Base-by-base conservation (phyloP, 139 green algal genomes). In the Spirogloea muscicola region DNA sequence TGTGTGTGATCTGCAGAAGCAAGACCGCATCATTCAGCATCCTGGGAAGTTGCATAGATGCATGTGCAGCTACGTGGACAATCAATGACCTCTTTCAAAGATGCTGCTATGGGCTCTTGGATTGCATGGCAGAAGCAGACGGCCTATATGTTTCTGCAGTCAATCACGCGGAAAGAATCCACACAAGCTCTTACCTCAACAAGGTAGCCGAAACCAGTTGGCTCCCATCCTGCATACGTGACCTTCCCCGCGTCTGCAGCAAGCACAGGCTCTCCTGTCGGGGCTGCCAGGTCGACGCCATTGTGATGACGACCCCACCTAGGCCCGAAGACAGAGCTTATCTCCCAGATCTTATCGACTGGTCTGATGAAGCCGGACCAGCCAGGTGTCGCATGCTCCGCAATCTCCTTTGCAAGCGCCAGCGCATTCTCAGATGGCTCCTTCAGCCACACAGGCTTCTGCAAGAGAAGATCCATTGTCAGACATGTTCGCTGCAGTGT, bases 301-400 rank as follows among this genome's bases (percentile, higher is more conserved):
- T n/a, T n/a, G n/a, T n/a, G n/a, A n/a, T n/a, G n/a, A n/a, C 59
- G 66, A 3, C 69, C 63, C 57, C 55, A 60, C 21, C 69, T 27
- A 13, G 38, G 57, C n/a, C 69, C 69, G 36, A 65, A 78, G 29
- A 13, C 29, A 3, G 44, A 68, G 57, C 44, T 68, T 6, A 79
- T 41, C 39, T 67, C 16, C 58, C 58, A 67, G 16, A 49, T 18
- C 16, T 48, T 48, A 18, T 67, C 58, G 31, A 67, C 58, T 4
- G 58, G 58, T 13, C 36, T 16, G 58, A 67, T 67, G 58, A 67
- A 67, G 4, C 58, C 58, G 16, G 34, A 18, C 10, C 58, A 51
- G 10, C 18, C 27, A 16, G 27, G 16, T 4, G 13, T n/a, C 6
- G 58, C 58, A 13, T 4, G 4, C 10, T 4, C 7, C 6, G 58